A percentile compares a stretch with the other conserved stretches of the same genome.
phyloP scores from a whole-genome alignment of 306 rosid genomes.

The Trifolium repens region DNA sequence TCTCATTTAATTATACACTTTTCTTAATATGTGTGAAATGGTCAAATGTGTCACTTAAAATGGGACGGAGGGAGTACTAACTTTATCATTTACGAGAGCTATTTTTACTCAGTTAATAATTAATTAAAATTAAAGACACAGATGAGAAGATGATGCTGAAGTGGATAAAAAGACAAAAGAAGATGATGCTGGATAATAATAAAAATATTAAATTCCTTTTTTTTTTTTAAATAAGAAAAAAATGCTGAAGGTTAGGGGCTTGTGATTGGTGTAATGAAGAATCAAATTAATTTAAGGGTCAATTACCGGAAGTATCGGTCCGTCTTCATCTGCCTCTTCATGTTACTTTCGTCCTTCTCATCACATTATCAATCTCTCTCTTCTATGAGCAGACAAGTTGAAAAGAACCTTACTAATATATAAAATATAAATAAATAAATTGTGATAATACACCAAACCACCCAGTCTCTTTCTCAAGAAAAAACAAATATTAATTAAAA shows the following conservation, averaged over 20 bases:
- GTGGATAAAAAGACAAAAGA: neutral
- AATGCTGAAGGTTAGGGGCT: neutral
- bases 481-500: conserved; percentile 34
- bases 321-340: conserved; percentile 52
- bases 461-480: conserved; percentile 48
- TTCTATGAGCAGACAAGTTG: conserved; percentile 39
- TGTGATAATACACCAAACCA: conserved; percentile 43
- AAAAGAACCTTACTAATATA: conserved; percentile 41
- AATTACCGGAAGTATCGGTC: conserved; percentile 53
- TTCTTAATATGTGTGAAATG: too few relatives aligned
- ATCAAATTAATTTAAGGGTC: conserved; percentile 39
- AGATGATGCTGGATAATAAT: conserved; percentile 19
- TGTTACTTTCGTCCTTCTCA: conserved; percentile 52
- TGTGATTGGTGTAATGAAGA: conserved; percentile 51
- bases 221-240: neutral
- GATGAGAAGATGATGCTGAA: conserved; percentile 11
- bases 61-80: too few relatives aligned
- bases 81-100: conserved; percentile 30
- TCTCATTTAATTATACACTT: too few relatives aligned
- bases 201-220: neutral
- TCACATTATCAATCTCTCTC: conserved; percentile 42
- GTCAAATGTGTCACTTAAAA: too few relatives aligned
- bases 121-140: conserved; percentile 4
- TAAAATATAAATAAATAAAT: neutral
- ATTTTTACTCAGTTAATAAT: conserved; percentile 14